Evolutionary conservation across 768 basidiomycete species (phyloP).

Genomic region (Boletus rufocinnamomeus): DNA sequence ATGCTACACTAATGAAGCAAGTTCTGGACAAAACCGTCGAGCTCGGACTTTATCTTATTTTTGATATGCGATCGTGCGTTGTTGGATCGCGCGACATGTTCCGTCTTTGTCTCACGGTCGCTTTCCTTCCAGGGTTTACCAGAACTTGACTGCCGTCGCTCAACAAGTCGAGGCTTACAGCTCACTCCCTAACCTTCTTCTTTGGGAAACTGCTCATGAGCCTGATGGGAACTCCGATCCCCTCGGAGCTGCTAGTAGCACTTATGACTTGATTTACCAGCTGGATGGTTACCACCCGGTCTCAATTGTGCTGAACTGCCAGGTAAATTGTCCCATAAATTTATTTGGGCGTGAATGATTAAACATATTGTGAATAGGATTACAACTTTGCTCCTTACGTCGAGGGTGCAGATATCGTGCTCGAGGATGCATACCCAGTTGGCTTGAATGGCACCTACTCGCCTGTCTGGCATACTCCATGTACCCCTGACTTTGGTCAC

Average conservation of each 20-base stretch:
- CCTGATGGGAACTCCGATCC: conserved; percentile 72
- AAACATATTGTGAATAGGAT: conserved; percentile 39
- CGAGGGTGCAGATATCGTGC: conserved; percentile 64
- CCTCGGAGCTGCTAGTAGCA: conserved; percentile 49
- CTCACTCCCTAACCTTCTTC: conserved; percentile 62
- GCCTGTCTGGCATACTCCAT: conserved; percentile 57
- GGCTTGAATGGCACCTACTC: conserved; percentile 66
- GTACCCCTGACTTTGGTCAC: conserved; percentile 65
- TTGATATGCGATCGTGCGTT: conserved; percentile 68
- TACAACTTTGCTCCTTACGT: conserved; percentile 62
- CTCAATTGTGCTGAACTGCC: conserved; percentile 55
- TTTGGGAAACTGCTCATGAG: conserved; percentile 76
- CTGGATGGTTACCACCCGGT: conserved; percentile 62
- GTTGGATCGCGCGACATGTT: neutral
- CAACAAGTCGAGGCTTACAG: conserved; percentile 66
- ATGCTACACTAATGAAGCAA: conserved; percentile 43
- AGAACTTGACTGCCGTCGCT: conserved; percentile 59
- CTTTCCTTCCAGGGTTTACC: conserved; percentile 46
- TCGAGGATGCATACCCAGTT: conserved; percentile 47
- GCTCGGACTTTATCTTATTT: conserved; percentile 61
- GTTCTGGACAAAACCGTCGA: conserved; percentile 19
- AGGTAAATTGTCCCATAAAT: conserved; percentile 14
- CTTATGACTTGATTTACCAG: conserved; percentile 49
- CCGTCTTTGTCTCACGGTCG: neutral
- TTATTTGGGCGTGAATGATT: neutral